Evolutionary conservation across 139 green algal species (phyloP).

Genomic region (Picocystis salinarum): DNA sequence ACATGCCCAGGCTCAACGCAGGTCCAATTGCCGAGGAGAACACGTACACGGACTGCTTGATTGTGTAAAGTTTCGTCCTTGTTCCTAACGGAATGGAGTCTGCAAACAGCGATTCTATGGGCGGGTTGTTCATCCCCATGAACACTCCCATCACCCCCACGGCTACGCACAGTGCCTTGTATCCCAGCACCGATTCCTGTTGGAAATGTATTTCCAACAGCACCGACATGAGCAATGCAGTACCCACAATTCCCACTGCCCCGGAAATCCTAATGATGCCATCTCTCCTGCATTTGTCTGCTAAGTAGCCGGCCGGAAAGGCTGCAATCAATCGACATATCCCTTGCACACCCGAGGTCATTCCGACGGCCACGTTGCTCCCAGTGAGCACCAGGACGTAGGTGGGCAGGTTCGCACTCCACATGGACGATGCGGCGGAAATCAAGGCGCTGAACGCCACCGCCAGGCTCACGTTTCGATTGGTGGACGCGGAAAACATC

Average conservation of each 20-base stretch:
- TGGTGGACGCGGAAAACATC: background rate
- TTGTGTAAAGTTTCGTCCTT: background rate
- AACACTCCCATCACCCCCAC: constrained; percentile 2
- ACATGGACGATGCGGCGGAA: background rate
- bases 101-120: constrained; percentile 9
- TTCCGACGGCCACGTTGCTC: constrained; percentile 16
- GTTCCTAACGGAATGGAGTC: constrained; percentile 13
- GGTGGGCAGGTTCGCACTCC: constrained; percentile 1
- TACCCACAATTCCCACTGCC: constrained; percentile 3
- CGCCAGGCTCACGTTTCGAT: constrained; percentile 3
- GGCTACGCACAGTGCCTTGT: background rate
- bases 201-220: background rate
- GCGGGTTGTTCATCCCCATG: constrained; percentile 2
- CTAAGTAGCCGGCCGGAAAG: constrained; percentile 14
- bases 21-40: constrained; percentile 10
- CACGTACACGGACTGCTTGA: background rate
- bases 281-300: constrained; percentile 16
- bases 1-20: constrained; percentile 15
- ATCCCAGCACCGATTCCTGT: background rate
- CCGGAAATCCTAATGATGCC: constrained; percentile 11
- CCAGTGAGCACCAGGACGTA: constrained; percentile 17
- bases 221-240: background rate
- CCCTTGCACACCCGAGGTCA: constrained; percentile 20
- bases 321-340: constrained; percentile 13
- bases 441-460: background rate